These are phyloP conservation scores for Trypanosoma boissoni DNA, from an alignment of 208 protist species.

Conservation along the genomic window DNA sequence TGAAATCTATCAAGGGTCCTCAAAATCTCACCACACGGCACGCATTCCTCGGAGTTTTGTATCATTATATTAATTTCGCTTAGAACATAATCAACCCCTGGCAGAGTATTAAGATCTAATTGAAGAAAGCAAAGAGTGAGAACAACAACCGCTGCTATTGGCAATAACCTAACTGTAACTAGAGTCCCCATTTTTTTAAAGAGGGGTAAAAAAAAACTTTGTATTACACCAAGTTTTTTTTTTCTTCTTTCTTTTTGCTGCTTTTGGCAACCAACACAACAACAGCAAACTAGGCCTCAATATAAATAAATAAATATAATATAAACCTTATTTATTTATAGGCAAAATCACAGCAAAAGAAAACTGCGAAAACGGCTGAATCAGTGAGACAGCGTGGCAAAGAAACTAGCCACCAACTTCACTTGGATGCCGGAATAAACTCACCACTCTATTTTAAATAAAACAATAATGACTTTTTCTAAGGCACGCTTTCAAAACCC, in stretches of 20 bases:
- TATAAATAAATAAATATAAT: too few species aligned
- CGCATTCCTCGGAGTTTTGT: slow-evolving; percentile 3
- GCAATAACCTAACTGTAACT: background rate
- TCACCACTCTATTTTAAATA: too few species aligned
- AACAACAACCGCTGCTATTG: background rate
- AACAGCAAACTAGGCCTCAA: too few species aligned
- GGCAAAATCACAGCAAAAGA: too few species aligned
- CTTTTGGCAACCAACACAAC: background rate
- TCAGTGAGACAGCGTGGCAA: too few species aligned
- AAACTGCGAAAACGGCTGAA: too few species aligned
- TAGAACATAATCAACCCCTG: background rate
- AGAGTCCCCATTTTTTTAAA: background rate
- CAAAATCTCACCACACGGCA: slow-evolving; percentile 8
- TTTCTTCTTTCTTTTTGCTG: background rate
- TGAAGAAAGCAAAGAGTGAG: background rate
- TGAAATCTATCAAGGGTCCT: slow-evolving; percentile 8
- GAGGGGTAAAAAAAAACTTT: slow-evolving; percentile 15
- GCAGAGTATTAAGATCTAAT: background rate
- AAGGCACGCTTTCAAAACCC: too few species aligned
- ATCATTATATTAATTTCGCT: slow-evolving; percentile 1
- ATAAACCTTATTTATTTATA: too few species aligned
- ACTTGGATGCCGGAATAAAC: too few species aligned
- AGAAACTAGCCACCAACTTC: too few species aligned
- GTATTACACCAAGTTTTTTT: background rate
- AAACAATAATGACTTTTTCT: too few species aligned